These are phyloP conservation scores for Pythium oligandrum DNA, from an alignment of 352 stramenopile species.

Conservation along the genomic window DNA sequence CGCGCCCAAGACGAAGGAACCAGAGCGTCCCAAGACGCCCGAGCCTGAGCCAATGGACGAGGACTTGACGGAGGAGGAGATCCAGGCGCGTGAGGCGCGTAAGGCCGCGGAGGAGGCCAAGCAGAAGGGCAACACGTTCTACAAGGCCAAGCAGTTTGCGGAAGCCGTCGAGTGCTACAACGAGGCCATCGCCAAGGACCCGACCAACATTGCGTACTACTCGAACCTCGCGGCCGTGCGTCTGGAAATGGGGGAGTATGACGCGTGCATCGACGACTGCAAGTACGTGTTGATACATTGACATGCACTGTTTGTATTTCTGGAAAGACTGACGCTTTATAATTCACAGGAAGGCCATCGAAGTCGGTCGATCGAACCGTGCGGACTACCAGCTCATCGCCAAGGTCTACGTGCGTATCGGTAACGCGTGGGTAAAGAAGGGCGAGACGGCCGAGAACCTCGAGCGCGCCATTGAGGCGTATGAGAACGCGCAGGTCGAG, in stretches of 20 bases:
- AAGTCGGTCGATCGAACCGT: conserved; percentile 92
- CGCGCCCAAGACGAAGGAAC: conserved; percentile 21
- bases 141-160: conserved; percentile 97
- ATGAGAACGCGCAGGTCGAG: conserved; percentile 85
- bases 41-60: conserved; percentile 80
- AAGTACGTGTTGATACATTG: conserved; percentile 37
- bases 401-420: conserved; percentile 94
- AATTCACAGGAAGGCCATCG: conserved; percentile 85
- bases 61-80: conserved; percentile 84
- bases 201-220: conserved; percentile 95
- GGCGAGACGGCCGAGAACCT: conserved; percentile 86
- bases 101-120: conserved; percentile 90
- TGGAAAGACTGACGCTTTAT: neutral
- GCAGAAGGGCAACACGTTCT: conserved; percentile 94
- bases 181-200: conserved; percentile 94
- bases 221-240: conserved; percentile 97
- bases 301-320: conserved; percentile 1
- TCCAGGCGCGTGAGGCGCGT: conserved; percentile 41
- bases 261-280: conserved; percentile 93
- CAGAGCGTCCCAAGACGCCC: conserved; percentile 24
- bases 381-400: conserved; percentile 96
- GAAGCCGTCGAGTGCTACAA: conserved; percentile 93
- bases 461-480: conserved; percentile 78
- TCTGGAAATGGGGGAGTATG: conserved; percentile 95
- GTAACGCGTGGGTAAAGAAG: conserved; percentile 96